Conservation (phyloP, 169 alveolate genomes). For the Plasmodium malariae region DNA sequence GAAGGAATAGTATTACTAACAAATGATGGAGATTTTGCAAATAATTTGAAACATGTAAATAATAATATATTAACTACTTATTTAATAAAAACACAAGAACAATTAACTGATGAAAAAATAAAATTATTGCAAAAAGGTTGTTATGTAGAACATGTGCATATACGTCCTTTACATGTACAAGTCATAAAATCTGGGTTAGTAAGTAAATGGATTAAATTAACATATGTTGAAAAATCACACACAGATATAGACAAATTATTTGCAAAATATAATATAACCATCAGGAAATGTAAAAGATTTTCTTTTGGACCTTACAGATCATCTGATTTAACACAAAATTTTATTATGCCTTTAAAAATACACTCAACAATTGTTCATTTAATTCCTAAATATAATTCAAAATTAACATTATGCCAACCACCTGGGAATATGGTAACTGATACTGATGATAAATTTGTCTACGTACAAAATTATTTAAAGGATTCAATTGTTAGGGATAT, state of each 20-base stretch:
- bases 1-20: constrained; percentile 63
- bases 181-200: constrained; percentile 6
- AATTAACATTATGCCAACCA: constrained; percentile 25
- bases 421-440: constrained; percentile 30
- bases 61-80: constrained; percentile 62
- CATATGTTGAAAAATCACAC: constrained; percentile 70
- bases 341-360: constrained; percentile 50
- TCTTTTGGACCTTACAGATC: constrained; percentile 74
- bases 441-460: background rate
- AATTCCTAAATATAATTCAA: constrained; percentile 11
- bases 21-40: constrained; percentile 75
- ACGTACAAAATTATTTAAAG: constrained; percentile 22
- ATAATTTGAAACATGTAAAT: constrained; percentile 35
- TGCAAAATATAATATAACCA: constrained; percentile 40
- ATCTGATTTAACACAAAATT: constrained; percentile 25
- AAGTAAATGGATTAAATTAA: constrained; percentile 57
- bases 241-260: constrained; percentile 25
- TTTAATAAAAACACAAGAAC: constrained; percentile 51
- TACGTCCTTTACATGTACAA: constrained; percentile 30
- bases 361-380: constrained; percentile 33
- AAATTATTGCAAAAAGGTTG: constrained; percentile 50
- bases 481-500: background rate
- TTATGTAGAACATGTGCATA: constrained; percentile 2
- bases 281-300: constrained; percentile 69
- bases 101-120: constrained; percentile 24